phyloP scores from a whole-genome alignment of 2,329 filamentous ascomycete species.

The Xylaria sp. region DNA sequence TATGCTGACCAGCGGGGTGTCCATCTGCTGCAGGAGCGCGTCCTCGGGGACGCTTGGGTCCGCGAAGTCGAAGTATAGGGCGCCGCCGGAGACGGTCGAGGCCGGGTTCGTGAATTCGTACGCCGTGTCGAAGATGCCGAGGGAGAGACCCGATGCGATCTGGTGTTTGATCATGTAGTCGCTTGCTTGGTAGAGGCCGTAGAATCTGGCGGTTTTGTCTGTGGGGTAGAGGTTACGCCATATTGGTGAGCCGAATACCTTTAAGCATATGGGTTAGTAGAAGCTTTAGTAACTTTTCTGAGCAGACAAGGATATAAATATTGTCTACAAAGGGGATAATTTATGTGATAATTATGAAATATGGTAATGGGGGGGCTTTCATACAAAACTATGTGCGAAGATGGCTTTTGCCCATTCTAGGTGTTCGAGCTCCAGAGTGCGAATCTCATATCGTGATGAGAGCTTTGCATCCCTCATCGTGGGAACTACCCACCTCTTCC shows the following conservation, averaged over 20 bases:
- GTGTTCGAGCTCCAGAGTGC: conserved; percentile 26
- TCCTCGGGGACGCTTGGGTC: conserved; percentile 14
- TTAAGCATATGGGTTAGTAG: not conserved
- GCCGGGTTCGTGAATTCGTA: conserved; percentile 23
- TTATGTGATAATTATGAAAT: not conserved
- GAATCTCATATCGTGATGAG: conserved; percentile 33
- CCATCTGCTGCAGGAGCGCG: conserved; percentile 22
- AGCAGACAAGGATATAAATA: not conserved
- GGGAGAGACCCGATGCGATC: conserved; percentile 27
- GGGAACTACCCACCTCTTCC: not conserved
- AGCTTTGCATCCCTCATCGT: conserved; percentile 27
- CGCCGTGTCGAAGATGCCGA: conserved; percentile 32
- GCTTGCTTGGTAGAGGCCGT: conserved; percentile 30
- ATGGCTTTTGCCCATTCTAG: conserved; percentile 34
- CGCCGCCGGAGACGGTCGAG: conserved; percentile 13
- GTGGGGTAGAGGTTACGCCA: conserved; percentile 30
- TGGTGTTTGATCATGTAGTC: conserved; percentile 29
- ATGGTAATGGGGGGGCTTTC: not conserved
- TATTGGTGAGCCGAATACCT: conserved; percentile 33
- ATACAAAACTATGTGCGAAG: conserved; percentile 35
- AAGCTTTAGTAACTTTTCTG: not conserved
- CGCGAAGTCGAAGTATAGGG: conserved; percentile 16
- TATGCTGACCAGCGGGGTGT: conserved; percentile 33
- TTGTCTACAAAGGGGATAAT: not conserved
- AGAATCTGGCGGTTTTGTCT: conserved; percentile 24